phyloP scores from a whole-genome alignment of 768 basidiomycete species.

The Mycena chlorophos region DNA sequence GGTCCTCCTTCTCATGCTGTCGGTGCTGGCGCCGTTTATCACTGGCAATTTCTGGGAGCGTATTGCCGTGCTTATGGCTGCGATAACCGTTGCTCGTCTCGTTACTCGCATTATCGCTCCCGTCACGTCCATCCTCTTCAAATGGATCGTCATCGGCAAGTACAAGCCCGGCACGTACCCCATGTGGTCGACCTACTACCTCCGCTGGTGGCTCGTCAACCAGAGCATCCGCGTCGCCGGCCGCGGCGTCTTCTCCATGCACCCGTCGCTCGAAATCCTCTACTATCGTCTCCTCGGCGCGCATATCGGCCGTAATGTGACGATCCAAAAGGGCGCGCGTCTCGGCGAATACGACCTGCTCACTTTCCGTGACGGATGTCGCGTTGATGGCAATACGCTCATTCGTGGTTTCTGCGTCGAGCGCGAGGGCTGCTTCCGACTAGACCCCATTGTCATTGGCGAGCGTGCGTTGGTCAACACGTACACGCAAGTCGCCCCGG shows the following conservation, averaged over 20 bases:
- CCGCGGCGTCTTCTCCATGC: constrained; percentile 42
- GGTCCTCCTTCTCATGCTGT: constrained; percentile 39
- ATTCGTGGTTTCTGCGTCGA: constrained; percentile 49
- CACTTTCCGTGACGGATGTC: constrained; percentile 42
- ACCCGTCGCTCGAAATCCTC: constrained; percentile 37
- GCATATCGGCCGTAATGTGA: constrained; percentile 41
- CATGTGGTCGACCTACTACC: constrained; percentile 29
- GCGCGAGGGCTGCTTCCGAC: constrained; percentile 43
- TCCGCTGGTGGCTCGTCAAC: constrained; percentile 22
- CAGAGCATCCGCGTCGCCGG: constrained; percentile 31
- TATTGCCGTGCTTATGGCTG: constrained; percentile 33
- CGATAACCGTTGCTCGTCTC: constrained; percentile 38
- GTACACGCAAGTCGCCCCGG: constrained; percentile 45
- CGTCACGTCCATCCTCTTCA: constrained; percentile 41
- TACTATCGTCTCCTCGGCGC: constrained; percentile 51
- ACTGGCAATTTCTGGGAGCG: constrained; percentile 35
- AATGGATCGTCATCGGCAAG: constrained; percentile 47
- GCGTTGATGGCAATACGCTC: constrained; percentile 38
- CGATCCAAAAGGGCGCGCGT: constrained; percentile 38
- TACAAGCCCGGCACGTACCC: constrained; percentile 40
- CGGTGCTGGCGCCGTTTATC: constrained; percentile 33
- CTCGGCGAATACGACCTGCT: constrained; percentile 49
- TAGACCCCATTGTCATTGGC: constrained; percentile 41
- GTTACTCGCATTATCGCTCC: constrained; percentile 39
- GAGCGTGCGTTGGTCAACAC: constrained; percentile 41